Percentiles rank a stretch among this genome's conserved stretches.
phyloP scores from a whole-genome alignment of 106 monocot species.

The Xerophyta viscosa region DNA sequence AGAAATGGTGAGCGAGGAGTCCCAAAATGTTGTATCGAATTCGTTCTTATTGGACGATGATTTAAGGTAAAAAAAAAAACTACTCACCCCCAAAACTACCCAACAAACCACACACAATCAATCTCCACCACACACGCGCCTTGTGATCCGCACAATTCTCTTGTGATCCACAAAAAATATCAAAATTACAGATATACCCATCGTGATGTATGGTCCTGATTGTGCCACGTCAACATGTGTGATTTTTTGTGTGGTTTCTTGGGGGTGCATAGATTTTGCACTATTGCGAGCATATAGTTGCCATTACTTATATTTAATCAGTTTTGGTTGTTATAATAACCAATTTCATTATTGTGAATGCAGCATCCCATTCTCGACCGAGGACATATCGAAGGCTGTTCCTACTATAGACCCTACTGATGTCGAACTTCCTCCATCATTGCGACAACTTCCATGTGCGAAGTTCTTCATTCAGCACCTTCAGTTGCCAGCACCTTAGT shows the following conservation, averaged over 20 bases:
- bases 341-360: not conserved
- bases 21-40: slow-evolving; percentile 72
- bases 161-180: no score
- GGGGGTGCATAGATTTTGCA: not conserved
- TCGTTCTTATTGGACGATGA: slow-evolving; percentile 98
- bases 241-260: no score
- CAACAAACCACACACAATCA: no score
- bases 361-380: slow-evolving; percentile 95
- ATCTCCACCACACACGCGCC: no score
- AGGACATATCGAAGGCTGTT: slow-evolving; percentile 94
- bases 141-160: no score
- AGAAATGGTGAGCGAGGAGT: slow-evolving; percentile 73
- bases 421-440: slow-evolving; percentile 43
- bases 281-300: not conserved
- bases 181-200: no score
- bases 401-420: slow-evolving; percentile 57
- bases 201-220: no score
- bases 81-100: not conserved
- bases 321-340: not conserved
- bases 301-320: not conserved
- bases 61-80: slow-evolving; percentile 43
- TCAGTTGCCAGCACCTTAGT: slow-evolving; percentile 6
- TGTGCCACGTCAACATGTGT: no score
- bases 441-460: slow-evolving; percentile 38
- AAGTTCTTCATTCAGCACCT: slow-evolving; percentile 21